Base-by-base conservation (phyloP, 2,329 filamentous ascomycete genomes). In the Pestalotiopsis sp. region DNA sequence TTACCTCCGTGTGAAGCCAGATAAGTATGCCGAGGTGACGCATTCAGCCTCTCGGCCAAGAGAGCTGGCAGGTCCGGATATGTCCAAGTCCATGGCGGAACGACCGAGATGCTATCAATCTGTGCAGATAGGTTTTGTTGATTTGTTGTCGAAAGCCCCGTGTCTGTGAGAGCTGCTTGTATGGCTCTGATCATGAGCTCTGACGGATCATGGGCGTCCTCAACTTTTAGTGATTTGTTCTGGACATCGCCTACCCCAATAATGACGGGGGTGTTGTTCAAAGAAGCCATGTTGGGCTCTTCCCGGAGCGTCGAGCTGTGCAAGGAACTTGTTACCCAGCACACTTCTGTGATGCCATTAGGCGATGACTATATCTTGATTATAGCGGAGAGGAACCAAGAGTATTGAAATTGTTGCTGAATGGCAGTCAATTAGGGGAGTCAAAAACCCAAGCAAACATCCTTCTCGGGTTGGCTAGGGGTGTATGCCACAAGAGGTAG, bases 81-180 rank as follows among this genome's bases (percentile, higher is more conserved):
- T 0, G 86, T 85, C 90, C 90, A 91, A 0, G 90, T 91, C 90
- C 90, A 92, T 0, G 87, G 88, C 56, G 82, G 84, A 11, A 91
- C 89, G 4, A 91, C 84, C 58, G 85, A 81, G 61, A 92, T 81
- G 71, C 85, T 88, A 74, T 91, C 89, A 66, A 90, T 85, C 0
- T 78, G 77, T 0, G 79, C 73, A 69, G 82, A 81, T 0, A 90
- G 74, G 0, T 78, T 73, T 73, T 13, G 76, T 73, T 20, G 27
- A 7, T 4, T 14, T 23, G 13, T 11, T 13, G 11, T 2, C 4
- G 12, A 7, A n/a, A 52, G 45, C 12, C 61, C 9, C 82, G 72
- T 84, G 72, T 92, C 89, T 52, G 80, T 67, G 3, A 91, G 74
- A 2, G 89, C 87, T 17, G 76, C 76, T 3, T 78, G 73, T 38